Conservation (phyloP, 2,329 filamentous ascomycete species). For the Cladosporium sphaerospermum region DNA sequence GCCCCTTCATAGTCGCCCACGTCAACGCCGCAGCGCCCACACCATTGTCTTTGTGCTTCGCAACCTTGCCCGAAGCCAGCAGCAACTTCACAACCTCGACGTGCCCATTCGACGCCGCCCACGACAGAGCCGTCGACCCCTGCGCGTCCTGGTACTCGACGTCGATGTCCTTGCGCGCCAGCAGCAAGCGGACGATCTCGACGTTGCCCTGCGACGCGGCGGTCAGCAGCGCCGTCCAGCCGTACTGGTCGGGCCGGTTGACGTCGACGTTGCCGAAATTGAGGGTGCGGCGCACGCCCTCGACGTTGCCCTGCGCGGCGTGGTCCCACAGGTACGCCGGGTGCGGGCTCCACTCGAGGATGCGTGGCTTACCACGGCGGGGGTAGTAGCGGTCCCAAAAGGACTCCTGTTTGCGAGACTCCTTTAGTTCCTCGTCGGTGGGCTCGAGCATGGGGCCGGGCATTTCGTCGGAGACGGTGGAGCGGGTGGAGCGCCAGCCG, state of each 20-base stretch:
- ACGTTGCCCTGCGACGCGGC: not conserved
- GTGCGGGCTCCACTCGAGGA: not conserved
- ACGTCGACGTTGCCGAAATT: not conserved
- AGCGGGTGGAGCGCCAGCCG: not conserved
- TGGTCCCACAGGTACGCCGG: not conserved
- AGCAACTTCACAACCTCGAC: not conserved
- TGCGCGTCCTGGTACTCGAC: not conserved
- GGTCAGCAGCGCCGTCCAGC: not conserved
- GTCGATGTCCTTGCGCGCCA: not conserved
- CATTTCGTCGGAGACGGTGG: not conserved
- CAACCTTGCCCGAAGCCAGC: not conserved
- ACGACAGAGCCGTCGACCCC: not conserved
- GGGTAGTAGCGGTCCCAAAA: not conserved
- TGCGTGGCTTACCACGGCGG: too few relatives aligned
- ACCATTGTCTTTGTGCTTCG: not conserved
- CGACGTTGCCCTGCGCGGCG: not conserved
- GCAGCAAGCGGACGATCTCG: not conserved
- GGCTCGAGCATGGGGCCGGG: not conserved
- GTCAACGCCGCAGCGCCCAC: not conserved
- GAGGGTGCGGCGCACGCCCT: not conserved
- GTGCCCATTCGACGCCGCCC: not conserved
- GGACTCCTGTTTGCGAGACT: not conserved
- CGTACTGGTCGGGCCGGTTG: not conserved
- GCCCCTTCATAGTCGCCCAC: not conserved
- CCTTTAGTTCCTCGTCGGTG: not conserved